Base-by-base conservation (phyloP, 768 basidiomycete species). In the Collybiopsis luxurians region DNA sequence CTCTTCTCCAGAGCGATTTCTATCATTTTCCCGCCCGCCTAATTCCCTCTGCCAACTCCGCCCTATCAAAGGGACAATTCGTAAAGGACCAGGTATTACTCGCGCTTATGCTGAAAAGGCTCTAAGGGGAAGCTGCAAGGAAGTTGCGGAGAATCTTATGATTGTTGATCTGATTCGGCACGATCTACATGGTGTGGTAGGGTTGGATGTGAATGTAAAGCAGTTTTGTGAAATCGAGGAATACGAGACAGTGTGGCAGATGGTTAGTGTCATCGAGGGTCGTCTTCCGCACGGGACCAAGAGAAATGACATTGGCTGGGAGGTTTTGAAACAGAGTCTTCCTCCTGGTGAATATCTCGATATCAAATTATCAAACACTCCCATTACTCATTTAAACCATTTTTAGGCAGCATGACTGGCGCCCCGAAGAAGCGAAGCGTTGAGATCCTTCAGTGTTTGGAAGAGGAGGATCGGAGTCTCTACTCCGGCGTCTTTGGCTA, bases 131-230 rank as follows among this genome's bases (percentile, higher is more conserved):
- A 89, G 81, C 68, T 76, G 74, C 42, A 98, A 98, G 69, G 95
- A 98, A 70, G 85, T 95, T 1, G 95, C 95, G 0, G 95, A 98
- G 75, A 98, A 98, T 67, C 72, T 98, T 56, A 98, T 98, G 95
- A 97, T 98, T 60, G 95, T 97, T 24, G 95, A 98, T 68, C 83
- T 98, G 47, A 96, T 96, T 64, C 84, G 94, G 31, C 91, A 97
- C 61, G 95, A 98, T 71, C 75, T 98, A 31, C 86, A 95, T 62
- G 84, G 84, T 28, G 86, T 89, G 54, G 81, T 96, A 19, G 92
- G 91, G 1, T 87, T 90, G 38, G 79, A 88, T 53, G 95, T 98
- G 7, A 68, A 79, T 12, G 92, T 96, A 5, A 86, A 82, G 55
- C 86, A 93, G 60, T 90, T 98, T 64, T 97, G 95, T 68, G 71